Conservation (phyloP, 2,329 filamentous ascomycete species). For the Fusarium cicatricum region DNA sequence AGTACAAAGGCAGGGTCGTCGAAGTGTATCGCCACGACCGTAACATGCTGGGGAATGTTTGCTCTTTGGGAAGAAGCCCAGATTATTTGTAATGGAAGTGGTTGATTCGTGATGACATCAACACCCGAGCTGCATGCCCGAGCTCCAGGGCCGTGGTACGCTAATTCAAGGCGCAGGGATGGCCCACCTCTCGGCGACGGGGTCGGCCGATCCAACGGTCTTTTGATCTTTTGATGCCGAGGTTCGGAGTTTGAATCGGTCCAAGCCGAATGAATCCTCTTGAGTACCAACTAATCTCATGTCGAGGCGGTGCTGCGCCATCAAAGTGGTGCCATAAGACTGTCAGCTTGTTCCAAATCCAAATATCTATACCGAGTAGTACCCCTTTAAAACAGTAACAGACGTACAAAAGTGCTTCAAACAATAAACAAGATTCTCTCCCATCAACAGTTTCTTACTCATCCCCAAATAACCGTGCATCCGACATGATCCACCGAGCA, state of each 20-base stretch:
- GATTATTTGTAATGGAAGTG: slow-evolving; percentile 8
- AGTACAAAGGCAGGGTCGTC: not conserved
- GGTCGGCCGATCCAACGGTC: slow-evolving; percentile 8
- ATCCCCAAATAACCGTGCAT: too few species aligned
- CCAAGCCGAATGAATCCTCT: not conserved
- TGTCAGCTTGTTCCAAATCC: not conserved
- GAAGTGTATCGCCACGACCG: not conserved
- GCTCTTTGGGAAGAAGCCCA: not conserved
- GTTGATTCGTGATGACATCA: slow-evolving; percentile 32
- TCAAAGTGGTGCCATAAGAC: not conserved
- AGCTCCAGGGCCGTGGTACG: not conserved
- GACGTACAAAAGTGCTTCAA: too few species aligned
- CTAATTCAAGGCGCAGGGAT: not conserved
- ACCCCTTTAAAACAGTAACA: too few species aligned
- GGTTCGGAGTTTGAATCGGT: not conserved
- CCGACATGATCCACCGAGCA: too few species aligned
- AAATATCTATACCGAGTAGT: not conserved
- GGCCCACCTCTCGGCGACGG: not conserved
- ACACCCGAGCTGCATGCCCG: not conserved
- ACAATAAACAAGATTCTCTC: too few species aligned
- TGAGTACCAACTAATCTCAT: too few species aligned
- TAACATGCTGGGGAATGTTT: not conserved
- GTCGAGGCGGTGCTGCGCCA: too few species aligned
- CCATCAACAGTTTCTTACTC: too few species aligned
- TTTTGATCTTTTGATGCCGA: slow-evolving; percentile 5